phyloP scores from a whole-genome alignment of 176 grass and related monocot genomes.

The Cenchrus americanus region DNA sequence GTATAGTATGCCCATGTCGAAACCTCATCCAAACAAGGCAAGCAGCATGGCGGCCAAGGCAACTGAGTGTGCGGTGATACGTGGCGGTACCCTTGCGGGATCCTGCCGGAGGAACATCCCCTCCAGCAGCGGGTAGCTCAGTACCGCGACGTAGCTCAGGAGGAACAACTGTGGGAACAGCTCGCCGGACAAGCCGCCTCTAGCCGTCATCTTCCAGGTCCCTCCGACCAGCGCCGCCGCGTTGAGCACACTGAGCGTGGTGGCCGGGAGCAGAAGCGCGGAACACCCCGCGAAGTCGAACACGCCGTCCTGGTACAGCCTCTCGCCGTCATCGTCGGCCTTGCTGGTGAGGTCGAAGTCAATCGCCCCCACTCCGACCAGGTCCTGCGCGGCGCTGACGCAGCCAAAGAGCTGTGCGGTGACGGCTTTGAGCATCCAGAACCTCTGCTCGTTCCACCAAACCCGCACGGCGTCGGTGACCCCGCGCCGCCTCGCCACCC shows the following conservation, averaged over 20 bases:
- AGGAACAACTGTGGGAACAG: conserved; percentile 48
- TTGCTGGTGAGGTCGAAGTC: conserved; percentile 65
- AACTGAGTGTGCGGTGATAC: conserved; percentile 41
- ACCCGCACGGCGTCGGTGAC: background rate
- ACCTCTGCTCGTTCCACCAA: conserved; percentile 64
- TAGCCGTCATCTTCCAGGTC: conserved; percentile 34
- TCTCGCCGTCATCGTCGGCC: conserved; percentile 13
- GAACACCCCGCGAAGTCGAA: conserved; percentile 61
- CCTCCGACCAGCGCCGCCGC: conserved; percentile 33
- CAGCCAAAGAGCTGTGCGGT: conserved; percentile 58
- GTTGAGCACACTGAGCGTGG: conserved; percentile 64
- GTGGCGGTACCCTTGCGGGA: conserved; percentile 25
- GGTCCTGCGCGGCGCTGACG: conserved; percentile 31
- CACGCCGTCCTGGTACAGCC: conserved; percentile 48
- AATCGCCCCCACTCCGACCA: conserved; percentile 15
- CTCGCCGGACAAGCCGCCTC: background rate
- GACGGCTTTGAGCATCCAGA: conserved; percentile 57
- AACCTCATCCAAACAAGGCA: conserved; percentile 17
- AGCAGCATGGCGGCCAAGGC: conserved; percentile 24
- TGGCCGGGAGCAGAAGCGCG: conserved; percentile 60
- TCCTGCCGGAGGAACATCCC: conserved; percentile 55
- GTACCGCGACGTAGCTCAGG: conserved; percentile 40
- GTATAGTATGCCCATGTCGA: too few species aligned
- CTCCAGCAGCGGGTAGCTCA: conserved; percentile 60
- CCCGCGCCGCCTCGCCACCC: background rate